phyloP scores from a whole-genome alignment of 78 protist genomes.

The Cavenderia fasciculata region DNA sequence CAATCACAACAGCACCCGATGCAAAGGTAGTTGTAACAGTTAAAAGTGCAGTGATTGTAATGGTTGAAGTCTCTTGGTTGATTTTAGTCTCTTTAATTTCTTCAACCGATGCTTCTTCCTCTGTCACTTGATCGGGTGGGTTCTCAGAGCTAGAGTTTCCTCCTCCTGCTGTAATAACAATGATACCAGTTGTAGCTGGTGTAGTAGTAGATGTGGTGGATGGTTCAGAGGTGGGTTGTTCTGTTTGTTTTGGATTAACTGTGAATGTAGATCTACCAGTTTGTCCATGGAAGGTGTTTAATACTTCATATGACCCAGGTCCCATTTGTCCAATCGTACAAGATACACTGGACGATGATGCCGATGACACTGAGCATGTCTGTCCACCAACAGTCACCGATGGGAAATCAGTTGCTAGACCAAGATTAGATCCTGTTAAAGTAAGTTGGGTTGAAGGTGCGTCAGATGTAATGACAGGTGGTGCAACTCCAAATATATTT shows the following conservation, averaged over 20 bases:
- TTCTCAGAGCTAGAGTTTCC: neutral
- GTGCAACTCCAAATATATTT: neutral
- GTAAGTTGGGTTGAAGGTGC: neutral
- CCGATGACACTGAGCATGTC: neutral
- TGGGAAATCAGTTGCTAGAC: neutral
- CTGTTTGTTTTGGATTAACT: slow-evolving; percentile 2
- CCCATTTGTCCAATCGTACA: neutral
- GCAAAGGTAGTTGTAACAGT: neutral
- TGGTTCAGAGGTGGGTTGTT: slow-evolving; percentile 22
- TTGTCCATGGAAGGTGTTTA: neutral
- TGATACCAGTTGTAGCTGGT: neutral
- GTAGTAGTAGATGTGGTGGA: neutral
- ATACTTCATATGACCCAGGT: neutral
- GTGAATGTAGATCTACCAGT: slow-evolving; percentile 4
- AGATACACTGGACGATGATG: neutral
- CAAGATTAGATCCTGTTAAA: neutral
- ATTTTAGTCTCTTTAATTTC: neutral
- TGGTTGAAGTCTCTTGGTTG: neutral
- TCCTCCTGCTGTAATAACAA: neutral
- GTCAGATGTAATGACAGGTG: neutral
- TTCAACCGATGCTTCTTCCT: neutral
- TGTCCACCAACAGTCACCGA: neutral
- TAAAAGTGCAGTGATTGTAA: neutral
- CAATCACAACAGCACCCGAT: neutral
- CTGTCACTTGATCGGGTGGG: too few species aligned